phyloP scores from a whole-genome alignment of 805 yeast genomes.

The Hanseniaspora guilliermondii region DNA sequence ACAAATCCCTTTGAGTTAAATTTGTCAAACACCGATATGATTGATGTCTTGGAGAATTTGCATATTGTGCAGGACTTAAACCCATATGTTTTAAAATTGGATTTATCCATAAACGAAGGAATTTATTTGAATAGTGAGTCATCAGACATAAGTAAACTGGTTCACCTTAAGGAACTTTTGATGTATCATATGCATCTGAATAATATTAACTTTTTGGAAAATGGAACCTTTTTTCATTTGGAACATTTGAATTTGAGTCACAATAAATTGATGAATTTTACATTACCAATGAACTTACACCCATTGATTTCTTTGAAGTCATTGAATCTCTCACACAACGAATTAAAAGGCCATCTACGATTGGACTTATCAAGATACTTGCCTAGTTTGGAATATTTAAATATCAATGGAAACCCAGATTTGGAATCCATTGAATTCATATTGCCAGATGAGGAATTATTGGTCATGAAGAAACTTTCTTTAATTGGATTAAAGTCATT shows the following conservation, averaged over 20 bases:
- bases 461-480: constrained; percentile 4
- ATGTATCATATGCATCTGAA: constrained; percentile 7
- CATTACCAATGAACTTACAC: neutral
- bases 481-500: neutral
- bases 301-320: constrained; percentile 4
- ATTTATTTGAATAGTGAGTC: neutral
- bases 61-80: constrained; percentile 1
- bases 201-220: neutral
- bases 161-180: constrained; percentile 1
- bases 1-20: constrained; percentile 1
- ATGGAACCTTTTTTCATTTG: constrained; percentile 5
- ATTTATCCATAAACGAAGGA: constrained; percentile 1
- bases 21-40: neutral
- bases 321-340: constrained; percentile 8
- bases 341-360: neutral
- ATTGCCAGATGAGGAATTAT: neutral
- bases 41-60: constrained; percentile 7
- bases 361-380: neutral
- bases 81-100: constrained; percentile 9
- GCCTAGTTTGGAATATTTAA: neutral
- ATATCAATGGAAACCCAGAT: neutral
- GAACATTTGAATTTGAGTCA: constrained; percentile 6
- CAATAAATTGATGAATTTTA: neutral
- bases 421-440: neutral
- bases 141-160: neutral